These are phyloP conservation scores for Clarkia xantiana DNA, from an alignment of 345 rosid species.

Conservation along the genomic window DNA sequence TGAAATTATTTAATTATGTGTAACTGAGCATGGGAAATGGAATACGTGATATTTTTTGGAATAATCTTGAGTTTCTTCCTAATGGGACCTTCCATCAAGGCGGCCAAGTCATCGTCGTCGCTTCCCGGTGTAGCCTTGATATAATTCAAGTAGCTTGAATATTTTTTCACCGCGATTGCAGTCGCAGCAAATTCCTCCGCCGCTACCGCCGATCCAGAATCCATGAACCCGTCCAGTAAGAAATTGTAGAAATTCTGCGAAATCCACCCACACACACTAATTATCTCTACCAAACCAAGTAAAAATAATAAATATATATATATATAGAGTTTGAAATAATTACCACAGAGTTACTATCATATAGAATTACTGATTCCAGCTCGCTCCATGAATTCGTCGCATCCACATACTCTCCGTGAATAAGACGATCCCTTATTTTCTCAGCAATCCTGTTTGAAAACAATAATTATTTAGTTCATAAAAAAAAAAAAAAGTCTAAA, in stretches of 20 bases:
- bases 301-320: not conserved
- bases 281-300: no score
- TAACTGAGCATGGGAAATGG: no score
- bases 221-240: constrained; percentile 41
- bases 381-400: constrained; percentile 60
- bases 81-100: constrained; percentile 56
- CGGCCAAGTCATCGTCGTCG: constrained; percentile 21
- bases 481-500: no score
- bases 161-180: constrained; percentile 23
- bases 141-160: constrained; percentile 36
- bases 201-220: constrained; percentile 22
- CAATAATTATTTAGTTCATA: not conserved
- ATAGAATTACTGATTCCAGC: constrained; percentile 31
- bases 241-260: constrained; percentile 78
- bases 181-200: constrained; percentile 12
- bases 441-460: constrained; percentile 33
- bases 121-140: constrained; percentile 16
- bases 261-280: no score
- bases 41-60: constrained; percentile 43
- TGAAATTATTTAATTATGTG: no score
- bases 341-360: constrained; percentile 50
- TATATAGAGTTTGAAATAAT: not conserved
- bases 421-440: constrained; percentile 43
- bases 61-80: constrained; percentile 64
- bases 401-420: constrained; percentile 22